phyloP scores from a whole-genome alignment of 2,329 filamentous ascomycete species.

The Lecanicillium sp. region DNA sequence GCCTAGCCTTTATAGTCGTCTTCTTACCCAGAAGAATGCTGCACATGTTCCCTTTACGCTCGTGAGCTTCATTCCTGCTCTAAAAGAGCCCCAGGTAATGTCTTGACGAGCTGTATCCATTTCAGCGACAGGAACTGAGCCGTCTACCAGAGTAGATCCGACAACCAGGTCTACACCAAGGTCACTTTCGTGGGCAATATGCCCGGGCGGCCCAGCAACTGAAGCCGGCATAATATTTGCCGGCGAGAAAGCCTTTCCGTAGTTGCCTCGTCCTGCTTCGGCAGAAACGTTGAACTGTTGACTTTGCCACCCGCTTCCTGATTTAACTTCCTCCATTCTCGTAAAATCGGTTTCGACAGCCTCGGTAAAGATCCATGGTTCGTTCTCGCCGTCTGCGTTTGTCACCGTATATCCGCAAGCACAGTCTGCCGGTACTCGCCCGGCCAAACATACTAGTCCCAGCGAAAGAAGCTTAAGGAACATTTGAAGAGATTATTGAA shows the following conservation, averaged over 20 bases:
- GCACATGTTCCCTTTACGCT: constrained; percentile 58
- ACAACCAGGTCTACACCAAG: constrained; percentile 52
- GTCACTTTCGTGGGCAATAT: constrained; percentile 33
- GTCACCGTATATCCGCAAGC: constrained; percentile 63
- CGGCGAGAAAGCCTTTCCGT: constrained; percentile 53
- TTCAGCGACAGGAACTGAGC: constrained; percentile 54
- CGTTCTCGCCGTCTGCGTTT: constrained; percentile 26
- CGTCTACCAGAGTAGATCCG: constrained; percentile 31
- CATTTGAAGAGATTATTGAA: too few species aligned
- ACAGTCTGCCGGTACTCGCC: constrained; percentile 30
- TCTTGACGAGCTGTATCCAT: constrained; percentile 53
- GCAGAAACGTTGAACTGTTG: constrained; percentile 60
- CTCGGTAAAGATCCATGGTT: constrained; percentile 54
- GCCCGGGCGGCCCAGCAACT: constrained; percentile 33
- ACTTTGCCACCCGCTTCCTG: constrained; percentile 52
- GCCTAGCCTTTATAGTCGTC: too few species aligned
- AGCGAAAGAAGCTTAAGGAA: too few species aligned
- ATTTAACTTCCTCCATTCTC: constrained; percentile 37
- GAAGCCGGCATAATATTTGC: constrained; percentile 44
- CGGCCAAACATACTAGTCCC: too few species aligned
- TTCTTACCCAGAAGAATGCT: constrained; percentile 67
- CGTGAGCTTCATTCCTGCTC: constrained; percentile 58
- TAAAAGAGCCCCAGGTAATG: constrained; percentile 61
- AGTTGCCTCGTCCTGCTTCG: constrained; percentile 50
- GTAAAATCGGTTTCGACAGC: constrained; percentile 65